Conservation (phyloP, 2,329 filamentous ascomycete species). For the Teratosphaeriaceae sp. region DNA sequence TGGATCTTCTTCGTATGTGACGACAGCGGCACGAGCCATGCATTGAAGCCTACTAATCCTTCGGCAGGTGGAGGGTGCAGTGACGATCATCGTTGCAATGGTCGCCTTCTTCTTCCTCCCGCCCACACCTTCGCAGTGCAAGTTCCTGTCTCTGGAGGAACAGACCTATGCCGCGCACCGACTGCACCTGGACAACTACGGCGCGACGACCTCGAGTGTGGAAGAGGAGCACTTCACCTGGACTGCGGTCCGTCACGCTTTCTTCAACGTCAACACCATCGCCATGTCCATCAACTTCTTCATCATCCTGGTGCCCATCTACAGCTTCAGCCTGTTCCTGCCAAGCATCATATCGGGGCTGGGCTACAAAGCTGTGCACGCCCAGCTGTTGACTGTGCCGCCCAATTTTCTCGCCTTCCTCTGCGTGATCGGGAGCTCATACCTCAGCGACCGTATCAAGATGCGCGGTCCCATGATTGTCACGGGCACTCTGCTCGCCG, state of each 20-base stretch:
- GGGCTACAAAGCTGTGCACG: conserved; percentile 35
- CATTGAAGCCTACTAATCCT: too few species aligned
- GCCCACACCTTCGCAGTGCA: conserved; percentile 45
- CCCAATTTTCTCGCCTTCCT: conserved; percentile 31
- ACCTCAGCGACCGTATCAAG: conserved; percentile 25
- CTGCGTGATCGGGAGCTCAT: conserved; percentile 20
- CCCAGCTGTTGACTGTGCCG: conserved; percentile 35
- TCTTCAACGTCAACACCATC: conserved; percentile 30
- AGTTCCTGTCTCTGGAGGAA: conserved; percentile 29
- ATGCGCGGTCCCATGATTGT: conserved; percentile 29
- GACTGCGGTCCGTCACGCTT: conserved; percentile 23
- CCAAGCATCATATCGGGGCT: conserved; percentile 40
- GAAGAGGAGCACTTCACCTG: conserved; percentile 29
- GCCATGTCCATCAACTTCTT: conserved; percentile 29
- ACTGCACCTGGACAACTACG: conserved; percentile 27
- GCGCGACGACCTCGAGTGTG: conserved; percentile 21
- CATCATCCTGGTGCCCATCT: conserved; percentile 30
- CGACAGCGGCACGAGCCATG: too few species aligned
- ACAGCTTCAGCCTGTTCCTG: conserved; percentile 42
- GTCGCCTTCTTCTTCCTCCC: conserved; percentile 44
- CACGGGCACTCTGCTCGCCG: conserved; percentile 20
- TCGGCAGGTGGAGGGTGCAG: conserved; percentile 46
- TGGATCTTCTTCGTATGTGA: conserved; percentile 46
- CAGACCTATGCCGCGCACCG: conserved; percentile 22
- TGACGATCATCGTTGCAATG: conserved; percentile 47